Evolutionary conservation across 1,139 yeast species (phyloP), one percentile per base, ranked within the genome.

Genomic region (Pichia cactophila): DNA sequence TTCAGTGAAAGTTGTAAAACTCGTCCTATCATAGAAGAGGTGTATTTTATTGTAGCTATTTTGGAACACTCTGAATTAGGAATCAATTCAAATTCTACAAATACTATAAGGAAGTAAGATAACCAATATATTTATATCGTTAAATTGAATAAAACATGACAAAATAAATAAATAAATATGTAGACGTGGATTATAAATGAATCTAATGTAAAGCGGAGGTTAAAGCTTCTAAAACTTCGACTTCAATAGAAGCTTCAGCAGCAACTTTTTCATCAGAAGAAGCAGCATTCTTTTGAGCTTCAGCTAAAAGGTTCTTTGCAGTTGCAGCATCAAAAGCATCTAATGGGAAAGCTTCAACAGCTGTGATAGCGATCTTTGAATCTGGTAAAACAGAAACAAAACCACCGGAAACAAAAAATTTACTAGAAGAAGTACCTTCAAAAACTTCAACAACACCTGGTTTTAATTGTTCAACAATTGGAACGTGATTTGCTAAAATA

Each of bases 381-480:
- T 90, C 95, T 70, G 97, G 97, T 69, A 88, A 92, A 56, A 94
- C 95, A 54, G 96, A 83, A 57, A 97, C 98, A 64, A 92, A 86
- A 58, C 99, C 99, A 58, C 98, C 98, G 57, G 96, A 82, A 60
- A 92, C 92, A 72, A 77, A 92, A 72, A 85, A 88, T 76, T 87
- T 88, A 57, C 81, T 71, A 63, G 80, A 74, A 59, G 92, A 94
- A 50, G 82, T 71, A 66, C 83, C 77, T 69, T 87, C 89, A 61
- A 88, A 83, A 66, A 92, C 81, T 72, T 90, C 97, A 62, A 92
- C 86, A 56, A 94, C 79, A 70, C 99, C 99, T 62, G 98, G 96
- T 68, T 85, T 82, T 69, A 92, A 82, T 78, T 94, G 96, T 74
- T 94, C 97, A 59, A 92, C 90, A 66, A 87, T 83, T 65, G 99